Evolutionary conservation across 1,284 basidiomycete genomes (phyloP), one percentile per base, ranked within the genome.

Genomic region (Ganoderma meredithae): DNA sequence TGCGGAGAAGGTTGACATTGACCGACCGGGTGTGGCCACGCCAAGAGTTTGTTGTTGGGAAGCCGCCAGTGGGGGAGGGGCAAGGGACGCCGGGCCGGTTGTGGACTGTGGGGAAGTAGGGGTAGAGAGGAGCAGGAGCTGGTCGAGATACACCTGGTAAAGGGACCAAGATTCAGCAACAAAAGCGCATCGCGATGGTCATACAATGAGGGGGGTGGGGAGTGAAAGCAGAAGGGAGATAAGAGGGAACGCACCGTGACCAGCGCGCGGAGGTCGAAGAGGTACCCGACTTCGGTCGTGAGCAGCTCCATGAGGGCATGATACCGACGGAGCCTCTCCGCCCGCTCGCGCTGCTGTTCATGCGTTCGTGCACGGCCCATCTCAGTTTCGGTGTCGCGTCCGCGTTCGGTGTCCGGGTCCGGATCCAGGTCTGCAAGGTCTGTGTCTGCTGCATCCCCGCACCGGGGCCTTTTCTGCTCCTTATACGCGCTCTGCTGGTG

Each of bases 231-330:
- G 44, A 44, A 39, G 36, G 36, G 33, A 43, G 66, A 52, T 60
- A 17, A 17, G 53, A 43, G 41, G 19, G 62, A 5, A 78, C 86
- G 73, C 77, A 94, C 94, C 72, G 86, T 86, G 58, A 95, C 91
- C 53, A 98, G 85, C 15, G 86, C 86, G 67, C 89, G 86, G 72
- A 98, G 79, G 78, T 96, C 94, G 63, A 85, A 80, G 15, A 95
- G 84, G 77, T 97, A 98, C 7, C 88, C 88, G 22, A 90, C 83
- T 81, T 98, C 96, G 0, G 95, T 96, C 69, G 88, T 85, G 41
- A 97, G 84, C 41, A 98, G 83, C 80, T 98, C 96, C 74, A 87
- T 83, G 67, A 95, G 83, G 1, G 91, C 91, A 72, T 95, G 89
- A 70, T 86, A 89, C 65, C 84, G 85, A 66, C 75, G 72, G 59